Conservation (phyloP, 2,329 filamentous ascomycete genomes). For the Clonostachys byssicola region DNA sequence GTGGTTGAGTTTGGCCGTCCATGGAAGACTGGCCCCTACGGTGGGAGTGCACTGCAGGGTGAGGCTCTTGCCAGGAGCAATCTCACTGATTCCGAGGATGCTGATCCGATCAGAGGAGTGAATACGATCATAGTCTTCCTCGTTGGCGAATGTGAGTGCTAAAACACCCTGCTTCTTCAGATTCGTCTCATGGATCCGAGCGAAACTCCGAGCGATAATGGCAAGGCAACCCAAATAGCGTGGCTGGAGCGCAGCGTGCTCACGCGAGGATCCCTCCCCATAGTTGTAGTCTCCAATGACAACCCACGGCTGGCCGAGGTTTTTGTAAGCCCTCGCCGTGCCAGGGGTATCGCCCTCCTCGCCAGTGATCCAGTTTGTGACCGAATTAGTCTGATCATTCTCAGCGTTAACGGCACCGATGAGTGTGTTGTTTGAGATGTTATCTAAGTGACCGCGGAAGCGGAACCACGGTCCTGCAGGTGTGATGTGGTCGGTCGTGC, state of each 20-base stretch:
- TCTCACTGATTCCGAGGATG: not conserved
- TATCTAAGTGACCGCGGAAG: slow-evolving; percentile 75
- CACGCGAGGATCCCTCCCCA: slow-evolving; percentile 78
- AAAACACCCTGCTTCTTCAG: slow-evolving; percentile 70
- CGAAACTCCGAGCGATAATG: slow-evolving; percentile 78
- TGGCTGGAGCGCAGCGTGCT: slow-evolving; percentile 82
- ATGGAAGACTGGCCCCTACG: not conserved
- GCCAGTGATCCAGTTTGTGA: slow-evolving; percentile 26
- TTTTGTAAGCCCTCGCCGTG: slow-evolving; percentile 73
- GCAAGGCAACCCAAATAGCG: slow-evolving; percentile 77
- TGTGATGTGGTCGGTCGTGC: slow-evolving; percentile 75
- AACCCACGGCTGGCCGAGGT: not conserved
- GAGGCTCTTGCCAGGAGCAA: not conserved
- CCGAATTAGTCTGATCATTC: slow-evolving; percentile 74
- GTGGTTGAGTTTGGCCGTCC: not conserved
- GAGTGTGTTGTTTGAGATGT: slow-evolving; percentile 80
- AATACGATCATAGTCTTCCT: not conserved
- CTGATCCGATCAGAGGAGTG: not conserved
- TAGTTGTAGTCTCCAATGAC: slow-evolving; percentile 34
- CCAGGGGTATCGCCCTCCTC: slow-evolving; percentile 64
- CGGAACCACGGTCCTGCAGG: slow-evolving; percentile 77
- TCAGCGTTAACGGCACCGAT: slow-evolving; percentile 72
- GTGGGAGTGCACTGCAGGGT: not conserved
- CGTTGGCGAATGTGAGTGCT: slow-evolving; percentile 52
- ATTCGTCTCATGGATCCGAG: slow-evolving; percentile 90